Base-by-base conservation (phyloP, 108 stramenopile species). In the Epipyxis sp. region DNA sequence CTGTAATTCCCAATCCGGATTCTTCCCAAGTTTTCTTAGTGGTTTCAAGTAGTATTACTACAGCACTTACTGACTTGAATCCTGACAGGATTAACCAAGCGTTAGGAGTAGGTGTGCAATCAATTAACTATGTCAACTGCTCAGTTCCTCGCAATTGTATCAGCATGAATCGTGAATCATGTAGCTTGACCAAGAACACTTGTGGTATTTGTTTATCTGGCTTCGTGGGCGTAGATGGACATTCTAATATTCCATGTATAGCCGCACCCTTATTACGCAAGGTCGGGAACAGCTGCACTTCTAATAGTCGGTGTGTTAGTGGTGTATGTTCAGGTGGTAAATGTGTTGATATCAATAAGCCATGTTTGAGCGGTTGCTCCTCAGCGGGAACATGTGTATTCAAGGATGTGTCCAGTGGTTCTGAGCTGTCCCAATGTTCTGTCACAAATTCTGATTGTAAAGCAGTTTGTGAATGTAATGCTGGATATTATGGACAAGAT, bases 201-300 rank as follows among this genome's bases (percentile, higher is more conserved):
- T 65, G 61, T 32, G 61, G 61, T 29, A 10, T 32, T 10, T 65
- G 61, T 25, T 32, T 35, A 6, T 16, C 61, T 10, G 61, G 61
- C 20, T 65, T 13, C 25, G 10, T 35, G 34, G 61, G 61, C 3
- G 34, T 65, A 6, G 6, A 16, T 10, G 61, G 61, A 35, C 30
- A 65, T 37, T 29, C 61, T 10, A 65, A 65, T 65, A 25, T 37
- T 29, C 61, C 61, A 10, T 65, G 61, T 32, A 65, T 20, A 20
- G 20, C 6, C 13, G 46, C 13, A 6, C 6, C 13, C 6, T 50
- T 50, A 50, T n/a, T n/a, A n/a, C n/a, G n/a, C n/a, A 6, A 6
- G 6, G 20, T 50, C 46, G 46, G 46, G 13, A 13, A 6, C 20
- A 6, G 20, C 6, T 50, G 46, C 20, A 13, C 46, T 13, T 13